Percentiles rank a stretch among this genome's conserved stretches.
Evolutionary conservation across 176 grass and related monocot species (phyloP).

Genomic region (Thalia dealbata): DNA sequence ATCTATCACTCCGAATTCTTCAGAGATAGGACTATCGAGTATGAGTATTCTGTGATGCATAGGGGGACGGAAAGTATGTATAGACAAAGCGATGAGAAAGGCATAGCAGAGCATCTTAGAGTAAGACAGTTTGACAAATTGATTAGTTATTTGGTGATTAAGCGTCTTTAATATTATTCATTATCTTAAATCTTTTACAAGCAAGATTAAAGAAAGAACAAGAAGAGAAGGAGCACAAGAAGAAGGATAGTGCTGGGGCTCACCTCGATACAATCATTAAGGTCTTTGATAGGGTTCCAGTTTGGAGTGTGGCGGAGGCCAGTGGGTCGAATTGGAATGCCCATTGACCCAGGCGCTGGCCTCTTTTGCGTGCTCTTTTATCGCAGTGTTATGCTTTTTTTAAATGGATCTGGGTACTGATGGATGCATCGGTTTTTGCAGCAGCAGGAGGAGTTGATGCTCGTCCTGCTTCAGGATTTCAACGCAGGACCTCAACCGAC

Average conservation of each 20-base stretch:
- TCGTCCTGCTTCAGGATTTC: slow-evolving; percentile 23
- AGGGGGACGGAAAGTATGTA: no score
- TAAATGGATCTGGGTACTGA: slow-evolving; percentile 12
- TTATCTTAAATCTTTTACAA: slow-evolving; percentile 29
- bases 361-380: not conserved
- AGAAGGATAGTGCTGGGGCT: slow-evolving; percentile 97
- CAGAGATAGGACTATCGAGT: no score
- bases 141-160: not conserved
- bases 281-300: slow-evolving; percentile 33
- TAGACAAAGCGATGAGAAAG: slow-evolving; percentile 98
- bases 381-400: not conserved
- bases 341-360: not conserved
- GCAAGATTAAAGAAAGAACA: slow-evolving; percentile 92
- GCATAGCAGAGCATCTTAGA: slow-evolving; percentile 85
- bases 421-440: slow-evolving; percentile 13
- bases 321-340: not conserved
- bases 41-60: no score
- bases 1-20: no score
- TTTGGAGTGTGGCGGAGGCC: not conserved
- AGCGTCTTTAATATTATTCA: slow-evolving; percentile 13
- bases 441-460: slow-evolving; percentile 21
- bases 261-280: slow-evolving; percentile 98
- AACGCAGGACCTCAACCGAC: slow-evolving; percentile 14
- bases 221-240: slow-evolving; percentile 89
- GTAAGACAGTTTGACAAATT: slow-evolving; percentile 38